Percentiles rank a stretch among this genome's conserved stretches.
phyloP scores from a whole-genome alignment of 345 rosid species.

The Eucalyptus pumila region DNA sequence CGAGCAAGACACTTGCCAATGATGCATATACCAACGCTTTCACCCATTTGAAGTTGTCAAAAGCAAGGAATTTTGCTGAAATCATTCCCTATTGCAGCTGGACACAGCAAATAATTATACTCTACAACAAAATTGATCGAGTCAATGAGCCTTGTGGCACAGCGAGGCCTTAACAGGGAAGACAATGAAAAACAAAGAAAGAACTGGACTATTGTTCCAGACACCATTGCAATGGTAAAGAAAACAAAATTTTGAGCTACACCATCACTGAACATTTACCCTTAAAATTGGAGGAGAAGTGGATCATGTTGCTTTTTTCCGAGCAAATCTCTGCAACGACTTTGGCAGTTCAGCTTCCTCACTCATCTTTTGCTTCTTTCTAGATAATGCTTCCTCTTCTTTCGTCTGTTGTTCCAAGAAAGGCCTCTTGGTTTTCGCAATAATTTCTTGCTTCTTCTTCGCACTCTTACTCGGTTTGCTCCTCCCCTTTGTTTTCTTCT shows the following conservation, averaged over 20 bases:
- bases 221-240: background rate
- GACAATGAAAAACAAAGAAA: background rate
- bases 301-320: conserved; percentile 6
- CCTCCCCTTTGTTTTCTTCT: conserved; percentile 86
- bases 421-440: conserved; percentile 46
- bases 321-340: conserved; percentile 48
- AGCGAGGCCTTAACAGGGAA: background rate
- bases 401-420: conserved; percentile 44
- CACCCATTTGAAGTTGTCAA: background rate
- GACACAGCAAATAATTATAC: background rate
- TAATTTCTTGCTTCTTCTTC: conserved; percentile 50
- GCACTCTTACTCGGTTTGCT: conserved; percentile 58
- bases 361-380: conserved; percentile 47
- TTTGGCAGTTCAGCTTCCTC: conserved; percentile 37
- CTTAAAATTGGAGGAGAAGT: background rate
- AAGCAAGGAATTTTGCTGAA: background rate
- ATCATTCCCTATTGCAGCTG: background rate
- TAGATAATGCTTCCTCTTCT: conserved; percentile 1
- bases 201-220: background rate
- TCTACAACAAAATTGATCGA: background rate
- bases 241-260: background rate
- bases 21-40: background rate
- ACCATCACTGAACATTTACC: background rate
- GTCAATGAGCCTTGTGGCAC: background rate
- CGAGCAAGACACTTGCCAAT: background rate